These are phyloP conservation scores for Abortiporus biennis DNA, from an alignment of 1,284 basidiomycete species.

Conservation along the genomic window DNA sequence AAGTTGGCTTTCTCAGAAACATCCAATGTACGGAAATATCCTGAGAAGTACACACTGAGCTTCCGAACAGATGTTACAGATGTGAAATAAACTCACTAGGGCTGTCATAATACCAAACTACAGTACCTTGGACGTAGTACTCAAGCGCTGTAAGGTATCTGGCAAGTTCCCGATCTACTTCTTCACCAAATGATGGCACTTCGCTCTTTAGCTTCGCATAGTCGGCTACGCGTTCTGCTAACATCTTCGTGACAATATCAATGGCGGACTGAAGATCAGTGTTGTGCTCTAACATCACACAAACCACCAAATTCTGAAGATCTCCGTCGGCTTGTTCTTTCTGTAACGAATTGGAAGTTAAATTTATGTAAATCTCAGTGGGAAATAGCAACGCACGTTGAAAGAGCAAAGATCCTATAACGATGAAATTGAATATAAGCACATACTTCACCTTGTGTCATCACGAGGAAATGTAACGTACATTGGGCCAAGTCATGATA, in stretches of 20 bases:
- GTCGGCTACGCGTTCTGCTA: conserved; percentile 33
- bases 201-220: conserved; percentile 31
- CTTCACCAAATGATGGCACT: conserved; percentile 36
- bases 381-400: conserved; percentile 27
- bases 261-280: conserved; percentile 37
- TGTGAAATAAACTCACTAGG: conserved; percentile 2
- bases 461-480: conserved; percentile 17
- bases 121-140: conserved; percentile 41
- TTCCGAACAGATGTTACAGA: not conserved
- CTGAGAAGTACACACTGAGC: conserved; percentile 5
- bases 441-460: not conserved
- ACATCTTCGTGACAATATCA: conserved; percentile 36
- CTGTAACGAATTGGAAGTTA: conserved; percentile 19
- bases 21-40: conserved; percentile 18
- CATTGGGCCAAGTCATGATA: conserved; percentile 48
- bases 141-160: conserved; percentile 36
- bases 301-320: conserved; percentile 44
- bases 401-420: conserved; percentile 41
- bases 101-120: conserved; percentile 30
- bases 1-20: conserved; percentile 14
- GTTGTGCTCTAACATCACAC: conserved; percentile 37
- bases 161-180: conserved; percentile 32
- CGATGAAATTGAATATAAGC: not conserved
- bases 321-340: conserved; percentile 46
- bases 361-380: conserved; percentile 5